Conservation (phyloP, 768 basidiomycete genomes). For the Tulasnella calospora region DNA sequence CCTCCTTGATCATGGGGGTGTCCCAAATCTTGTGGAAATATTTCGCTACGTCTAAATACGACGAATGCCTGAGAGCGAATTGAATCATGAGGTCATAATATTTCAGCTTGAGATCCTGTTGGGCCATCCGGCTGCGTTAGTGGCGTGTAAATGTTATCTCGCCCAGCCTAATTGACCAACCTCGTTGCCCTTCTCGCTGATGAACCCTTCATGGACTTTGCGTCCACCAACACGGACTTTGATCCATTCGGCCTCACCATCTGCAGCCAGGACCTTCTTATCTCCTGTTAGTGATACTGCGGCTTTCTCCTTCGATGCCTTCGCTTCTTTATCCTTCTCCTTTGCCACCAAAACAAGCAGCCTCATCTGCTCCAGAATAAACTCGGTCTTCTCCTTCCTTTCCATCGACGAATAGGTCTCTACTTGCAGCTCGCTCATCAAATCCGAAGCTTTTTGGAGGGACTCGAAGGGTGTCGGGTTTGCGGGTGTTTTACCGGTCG, state of each 20-base stretch:
- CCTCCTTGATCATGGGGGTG: constrained; percentile 87
- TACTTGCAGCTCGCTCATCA: constrained; percentile 91
- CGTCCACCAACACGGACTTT: constrained; percentile 87
- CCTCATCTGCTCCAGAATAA: constrained; percentile 97
- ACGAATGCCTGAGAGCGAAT: constrained; percentile 75
- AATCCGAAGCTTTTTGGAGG: constrained; percentile 80
- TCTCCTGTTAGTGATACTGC: constrained; percentile 11
- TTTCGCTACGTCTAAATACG: constrained; percentile 90
- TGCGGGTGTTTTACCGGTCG: constrained; percentile 31
- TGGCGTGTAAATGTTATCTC: not conserved
- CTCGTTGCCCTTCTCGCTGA: constrained; percentile 84
- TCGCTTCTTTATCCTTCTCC: constrained; percentile 62
- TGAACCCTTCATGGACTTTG: constrained; percentile 89
- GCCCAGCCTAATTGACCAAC: constrained; percentile 42
- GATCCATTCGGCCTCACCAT: constrained; percentile 86
- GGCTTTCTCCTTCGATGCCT: constrained; percentile 47
- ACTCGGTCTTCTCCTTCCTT: constrained; percentile 94
- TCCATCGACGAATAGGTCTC: constrained; percentile 99
- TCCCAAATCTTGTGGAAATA: constrained; percentile 97
- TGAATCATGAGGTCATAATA: constrained; percentile 97
- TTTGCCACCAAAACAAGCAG: constrained; percentile 72
- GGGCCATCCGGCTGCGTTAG: not conserved
- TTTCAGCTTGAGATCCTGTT: constrained; percentile 88
- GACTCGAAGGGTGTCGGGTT: constrained; percentile 52
- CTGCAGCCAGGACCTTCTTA: constrained; percentile 48